A percentile compares a stretch with the other conserved stretches of the same genome.
These are phyloP conservation scores for Stemphylium beticola DNA, from an alignment of 2,329 filamentous ascomycete species.

Conservation along the genomic window DNA sequence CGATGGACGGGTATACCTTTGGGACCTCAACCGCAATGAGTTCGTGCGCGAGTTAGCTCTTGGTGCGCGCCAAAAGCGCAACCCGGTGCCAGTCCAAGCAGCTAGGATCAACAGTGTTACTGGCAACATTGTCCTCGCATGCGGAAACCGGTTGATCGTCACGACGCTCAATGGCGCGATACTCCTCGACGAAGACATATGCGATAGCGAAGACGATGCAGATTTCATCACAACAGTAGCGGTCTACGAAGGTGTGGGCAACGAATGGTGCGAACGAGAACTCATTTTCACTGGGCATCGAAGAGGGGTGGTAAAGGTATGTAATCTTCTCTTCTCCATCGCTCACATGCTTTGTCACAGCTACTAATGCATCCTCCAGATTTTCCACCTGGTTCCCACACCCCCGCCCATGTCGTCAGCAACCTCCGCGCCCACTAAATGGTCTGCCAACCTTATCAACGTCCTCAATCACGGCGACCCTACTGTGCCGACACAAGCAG, in stretches of 20 bases:
- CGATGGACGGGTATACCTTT: slow-evolving; percentile 84
- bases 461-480: slow-evolving; percentile 80
- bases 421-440: slow-evolving; percentile 51
- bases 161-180: slow-evolving; percentile 89
- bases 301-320: slow-evolving; percentile 77
- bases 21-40: slow-evolving; percentile 90
- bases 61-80: slow-evolving; percentile 29
- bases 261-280: slow-evolving; percentile 88
- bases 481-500: slow-evolving; percentile 53
- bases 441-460: slow-evolving; percentile 79
- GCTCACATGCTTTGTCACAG: neutral
- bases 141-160: slow-evolving; percentile 74
- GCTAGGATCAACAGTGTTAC: slow-evolving; percentile 88
- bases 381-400: slow-evolving; percentile 64
- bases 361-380: slow-evolving; percentile 38
- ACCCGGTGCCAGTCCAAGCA: slow-evolving; percentile 62
- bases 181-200: slow-evolving; percentile 82
- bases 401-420: slow-evolving; percentile 55
- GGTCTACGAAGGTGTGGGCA: slow-evolving; percentile 89
- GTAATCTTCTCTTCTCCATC: slow-evolving; percentile 1
- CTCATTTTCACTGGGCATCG: slow-evolving; percentile 89
- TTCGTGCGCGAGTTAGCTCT: slow-evolving; percentile 77
- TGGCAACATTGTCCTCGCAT: slow-evolving; percentile 86
- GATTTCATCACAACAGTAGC: slow-evolving; percentile 83
- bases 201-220: slow-evolving; percentile 63